These are phyloP conservation scores for Eucalyptus marginata DNA, from an alignment of 345 rosid genomes.

Conservation along the genomic window DNA sequence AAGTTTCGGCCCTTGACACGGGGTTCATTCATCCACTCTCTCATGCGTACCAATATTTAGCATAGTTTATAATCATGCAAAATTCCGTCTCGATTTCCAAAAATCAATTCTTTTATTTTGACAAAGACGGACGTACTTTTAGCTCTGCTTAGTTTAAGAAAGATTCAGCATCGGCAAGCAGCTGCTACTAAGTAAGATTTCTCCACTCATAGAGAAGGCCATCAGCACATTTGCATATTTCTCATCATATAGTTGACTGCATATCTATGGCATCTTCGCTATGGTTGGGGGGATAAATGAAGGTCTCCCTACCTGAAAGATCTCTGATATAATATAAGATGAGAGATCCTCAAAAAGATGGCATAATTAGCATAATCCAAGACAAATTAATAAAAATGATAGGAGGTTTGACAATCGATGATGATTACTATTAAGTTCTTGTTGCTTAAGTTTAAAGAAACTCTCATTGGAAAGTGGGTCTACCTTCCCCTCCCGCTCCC, in stretches of 20 bases:
- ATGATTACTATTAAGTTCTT: not conserved
- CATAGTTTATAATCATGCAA: not conserved
- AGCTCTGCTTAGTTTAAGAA: not conserved
- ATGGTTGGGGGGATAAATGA: not conserved
- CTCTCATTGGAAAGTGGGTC: slow-evolving; percentile 30
- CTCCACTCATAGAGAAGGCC: not conserved
- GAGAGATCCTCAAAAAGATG: not conserved
- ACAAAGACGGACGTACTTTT: not conserved
- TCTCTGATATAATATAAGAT: not conserved
- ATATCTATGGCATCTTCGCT: not conserved
- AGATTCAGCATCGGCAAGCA: not conserved
- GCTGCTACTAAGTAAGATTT: not conserved
- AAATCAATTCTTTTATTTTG: not conserved
- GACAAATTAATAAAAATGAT: not conserved
- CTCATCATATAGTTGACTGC: not conserved
- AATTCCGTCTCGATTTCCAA: not conserved
- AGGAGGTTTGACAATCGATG: not conserved
- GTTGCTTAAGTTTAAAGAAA: slow-evolving; percentile 44
- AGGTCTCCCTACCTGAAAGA: not conserved
- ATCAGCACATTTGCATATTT: not conserved
- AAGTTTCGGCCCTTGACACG: not conserved
- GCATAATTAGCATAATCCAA: not conserved
- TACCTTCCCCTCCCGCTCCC: not conserved
- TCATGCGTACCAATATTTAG: not conserved
- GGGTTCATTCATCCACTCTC: not conserved